Evolutionary conservation across 257 asterid species (phyloP).

Genomic region (Lithospermum erythrorhizon): DNA sequence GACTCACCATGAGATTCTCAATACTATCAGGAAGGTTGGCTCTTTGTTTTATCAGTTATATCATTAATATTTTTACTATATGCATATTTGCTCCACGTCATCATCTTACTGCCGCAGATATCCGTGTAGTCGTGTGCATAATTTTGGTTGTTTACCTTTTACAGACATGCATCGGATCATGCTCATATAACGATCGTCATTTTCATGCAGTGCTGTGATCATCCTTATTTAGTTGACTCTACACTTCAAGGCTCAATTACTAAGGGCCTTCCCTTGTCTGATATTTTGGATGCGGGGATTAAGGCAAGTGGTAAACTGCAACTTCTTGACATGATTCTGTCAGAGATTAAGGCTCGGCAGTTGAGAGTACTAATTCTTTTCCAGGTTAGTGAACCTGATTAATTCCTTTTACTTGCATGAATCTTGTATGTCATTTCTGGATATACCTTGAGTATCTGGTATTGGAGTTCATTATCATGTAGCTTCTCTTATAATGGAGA

Average conservation of each 20-base stretch:
- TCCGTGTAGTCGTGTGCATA: neutral
- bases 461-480: no score
- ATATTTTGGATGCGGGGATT: conserved; percentile 51
- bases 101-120: no score
- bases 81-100: neutral
- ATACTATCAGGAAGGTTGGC: conserved; percentile 68
- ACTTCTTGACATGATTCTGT: conserved; percentile 61
- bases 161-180: neutral
- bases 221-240: conserved; percentile 63
- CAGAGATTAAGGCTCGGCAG: conserved; percentile 42
- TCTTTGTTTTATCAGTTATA: conserved; percentile 12
- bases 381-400: conserved; percentile 44
- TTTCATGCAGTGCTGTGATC: conserved; percentile 70
- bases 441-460: no score
- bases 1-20: conserved; percentile 49
- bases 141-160: neutral
- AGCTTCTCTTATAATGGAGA: no score
- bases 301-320: conserved; percentile 79
- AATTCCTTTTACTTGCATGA: conserved; percentile 7
- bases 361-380: conserved; percentile 55
- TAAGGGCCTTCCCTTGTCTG: conserved; percentile 32
- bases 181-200: conserved; percentile 7
- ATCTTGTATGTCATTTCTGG: neutral
- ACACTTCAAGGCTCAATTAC: conserved; percentile 35
- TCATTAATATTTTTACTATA: neutral